Evolutionary conservation across 805 yeast genomes (phyloP), one percentile per base, ranked within the genome.

Genomic region (Zygosaccharomyces kombuchaensis): DNA sequence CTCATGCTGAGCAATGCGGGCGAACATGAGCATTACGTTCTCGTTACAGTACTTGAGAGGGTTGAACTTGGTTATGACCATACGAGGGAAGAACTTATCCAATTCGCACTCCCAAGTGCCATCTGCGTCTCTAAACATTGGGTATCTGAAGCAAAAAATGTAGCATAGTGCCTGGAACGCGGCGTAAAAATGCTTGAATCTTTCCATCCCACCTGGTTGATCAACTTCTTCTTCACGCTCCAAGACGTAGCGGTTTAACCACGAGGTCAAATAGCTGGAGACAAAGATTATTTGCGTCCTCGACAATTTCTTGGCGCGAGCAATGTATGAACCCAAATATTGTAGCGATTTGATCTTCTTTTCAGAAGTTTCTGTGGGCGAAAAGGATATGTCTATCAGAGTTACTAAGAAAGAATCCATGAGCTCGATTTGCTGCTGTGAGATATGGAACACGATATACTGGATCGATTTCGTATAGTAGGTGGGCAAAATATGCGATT

Each of bases 31-130:
- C 49, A 90, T 96, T 38, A 91, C 97, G 12, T 95, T 87, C 58
- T 87, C 95, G 60, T 90, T 91, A 67, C 96, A 88, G 70, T 81
- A 91, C 62, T 88, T 87, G 57, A 91, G 75, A 3, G 98, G 98
- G 63, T 91, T 93, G 73, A 93, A 91, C 60, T 85, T 85, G 9
- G 96, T 83, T 30, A 89, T 76, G 27, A 91, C 80, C 58, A 86
- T 77, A 53, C 95, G 75, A 64, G 85, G 96, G 70, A 90, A 88
- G 52, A 93, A 84, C 67, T 82, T 84, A 58, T 90, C 96, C 36
- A 93, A 63, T 39, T 78, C 81, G 54, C 87, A 78, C 58, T 83
- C 91, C 96, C 96, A 89, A 46, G 66, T 70, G 38, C 64, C 65
- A 38, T 63, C 68, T 12, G 57, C 60, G 42, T 62, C 62, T 53